Evolutionary conservation across 352 stramenopile genomes (phyloP), one percentile per base, ranked within the genome.

Genomic region (Ochromonadaceae sp.): DNA sequence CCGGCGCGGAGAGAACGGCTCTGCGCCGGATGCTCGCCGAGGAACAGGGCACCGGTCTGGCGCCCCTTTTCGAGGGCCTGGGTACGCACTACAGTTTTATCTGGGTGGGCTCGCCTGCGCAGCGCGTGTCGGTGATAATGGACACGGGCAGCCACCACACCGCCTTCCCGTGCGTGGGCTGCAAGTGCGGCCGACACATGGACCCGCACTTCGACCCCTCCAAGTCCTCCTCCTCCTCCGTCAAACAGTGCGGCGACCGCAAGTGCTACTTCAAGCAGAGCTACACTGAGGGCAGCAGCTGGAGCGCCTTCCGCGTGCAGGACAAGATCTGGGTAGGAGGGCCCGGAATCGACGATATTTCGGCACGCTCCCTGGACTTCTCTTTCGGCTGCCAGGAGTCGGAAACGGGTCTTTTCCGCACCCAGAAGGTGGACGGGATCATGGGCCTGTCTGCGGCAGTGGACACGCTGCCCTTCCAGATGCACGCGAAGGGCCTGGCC

Each of bases 351-450:
- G 5, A 56, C 10, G 17, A 12, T 58, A 10, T 39, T 38, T 63
- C 20, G n/a, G 22, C 15, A 60, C 20, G 30, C 22, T 4, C 20
- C 20, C 55, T 77, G 31, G 44, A 67, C 14, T 77, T 77, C 40
- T 59, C 32, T 34, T 65, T 65, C 44, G 57, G 57, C 4, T 77
- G 72, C 46, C 73, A 76, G 44, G 56, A 56, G 25, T 68, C 30
- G 43, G 70, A 77, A 34, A 76, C 72, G 20, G 72, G 72, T 3
- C 59, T 77, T 3, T 77, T 77, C 60, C 81, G 82, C 0, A 78
- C 81, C 20, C 86, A 96, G 70, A 71, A 88, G 14, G 91, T 88
- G 26, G 87, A 97, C 73, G 91, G 91, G 10, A 98, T 97, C 67
- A 96, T 97, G 87, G 91, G 72, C 44, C 91, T 98, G 76, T 94